Conservation (phyloP, 2,329 filamentous ascomycete genomes). For the Fusarium luffae region DNA sequence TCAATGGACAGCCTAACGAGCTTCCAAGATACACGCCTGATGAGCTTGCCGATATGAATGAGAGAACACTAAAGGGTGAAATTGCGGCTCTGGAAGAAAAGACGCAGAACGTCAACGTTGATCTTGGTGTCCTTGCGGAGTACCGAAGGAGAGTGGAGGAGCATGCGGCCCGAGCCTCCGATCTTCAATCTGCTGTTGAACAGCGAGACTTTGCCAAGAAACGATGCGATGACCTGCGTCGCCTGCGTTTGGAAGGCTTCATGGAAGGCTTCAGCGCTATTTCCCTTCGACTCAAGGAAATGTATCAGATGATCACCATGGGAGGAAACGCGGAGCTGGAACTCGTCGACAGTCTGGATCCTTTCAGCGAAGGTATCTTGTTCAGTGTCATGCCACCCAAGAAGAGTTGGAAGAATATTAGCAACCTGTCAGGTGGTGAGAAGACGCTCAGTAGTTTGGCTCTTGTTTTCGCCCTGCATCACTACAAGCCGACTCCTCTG, state of each 20-base stretch:
- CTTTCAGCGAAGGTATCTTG: conserved; percentile 95
- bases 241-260: conserved; percentile 92
- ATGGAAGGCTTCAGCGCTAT: conserved; percentile 98
- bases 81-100: conserved; percentile 72
- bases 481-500: conserved; percentile 96
- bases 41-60: conserved; percentile 74
- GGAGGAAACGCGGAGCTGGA: conserved; percentile 98
- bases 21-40: conserved; percentile 83
- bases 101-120: conserved; percentile 87
- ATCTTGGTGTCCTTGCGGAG: conserved; percentile 87
- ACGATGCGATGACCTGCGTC: conserved; percentile 90
- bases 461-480: conserved; percentile 96
- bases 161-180: conserved; percentile 81
- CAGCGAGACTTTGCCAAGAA: conserved; percentile 90
- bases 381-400: conserved; percentile 99
- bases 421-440: conserved; percentile 93
- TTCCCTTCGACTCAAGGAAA: conserved; percentile 94
- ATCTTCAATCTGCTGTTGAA: conserved; percentile 81
- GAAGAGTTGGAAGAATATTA: conserved; percentile 99
- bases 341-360: conserved; percentile 94
- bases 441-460: conserved; percentile 95
- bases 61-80: conserved; percentile 69
- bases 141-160: conserved; percentile 89
- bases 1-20: conserved; percentile 59
- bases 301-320: conserved; percentile 99